Evolutionary conservation across 352 stramenopile species (phyloP).

Genomic region (Globisporangium nunn): DNA sequence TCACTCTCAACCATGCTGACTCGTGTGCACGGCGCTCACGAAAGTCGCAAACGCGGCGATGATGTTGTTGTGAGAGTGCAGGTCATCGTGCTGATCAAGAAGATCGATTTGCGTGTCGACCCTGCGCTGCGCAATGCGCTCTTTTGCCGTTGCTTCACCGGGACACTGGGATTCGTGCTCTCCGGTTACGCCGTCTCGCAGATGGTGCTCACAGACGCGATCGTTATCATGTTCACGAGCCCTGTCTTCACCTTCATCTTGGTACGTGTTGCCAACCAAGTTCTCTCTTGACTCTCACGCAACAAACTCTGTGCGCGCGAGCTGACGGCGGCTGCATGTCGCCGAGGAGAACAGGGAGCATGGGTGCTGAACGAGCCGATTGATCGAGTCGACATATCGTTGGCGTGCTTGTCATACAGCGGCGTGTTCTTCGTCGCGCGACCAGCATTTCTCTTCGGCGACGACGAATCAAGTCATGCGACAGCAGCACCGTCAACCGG

Average conservation of each 20-base stretch:
- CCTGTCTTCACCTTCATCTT: slow-evolving; percentile 59
- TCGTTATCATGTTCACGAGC: slow-evolving; percentile 59
- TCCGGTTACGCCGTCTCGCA: slow-evolving; percentile 58
- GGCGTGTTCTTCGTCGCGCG: slow-evolving; percentile 61
- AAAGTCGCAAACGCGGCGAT: background rate
- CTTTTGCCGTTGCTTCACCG: slow-evolving; percentile 43
- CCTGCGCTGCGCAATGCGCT: slow-evolving; percentile 29
- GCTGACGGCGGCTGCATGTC: background rate
- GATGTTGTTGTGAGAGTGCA: slow-evolving; percentile 9
- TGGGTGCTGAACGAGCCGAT: slow-evolving; percentile 39
- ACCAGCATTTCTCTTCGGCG: slow-evolving; percentile 41
- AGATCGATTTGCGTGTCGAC: slow-evolving; percentile 27
- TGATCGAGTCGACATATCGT: slow-evolving; percentile 35
- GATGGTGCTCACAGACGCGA: slow-evolving; percentile 67
- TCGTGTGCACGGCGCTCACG: background rate
- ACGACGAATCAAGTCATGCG: slow-evolving; percentile 6
- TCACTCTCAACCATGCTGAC: background rate
- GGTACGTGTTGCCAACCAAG: slow-evolving; percentile 6
- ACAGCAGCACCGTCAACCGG: slow-evolving; percentile 13
- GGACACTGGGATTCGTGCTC: slow-evolving; percentile 41
- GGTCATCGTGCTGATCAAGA: slow-evolving; percentile 27
- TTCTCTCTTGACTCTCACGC: background rate
- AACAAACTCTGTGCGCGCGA: background rate
- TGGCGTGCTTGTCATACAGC: slow-evolving; percentile 41
- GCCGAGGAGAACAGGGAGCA: slow-evolving; percentile 20